Evolutionary conservation across 1,139 yeast genomes (phyloP).

Genomic region (Yamadazyma jaroonii): DNA sequence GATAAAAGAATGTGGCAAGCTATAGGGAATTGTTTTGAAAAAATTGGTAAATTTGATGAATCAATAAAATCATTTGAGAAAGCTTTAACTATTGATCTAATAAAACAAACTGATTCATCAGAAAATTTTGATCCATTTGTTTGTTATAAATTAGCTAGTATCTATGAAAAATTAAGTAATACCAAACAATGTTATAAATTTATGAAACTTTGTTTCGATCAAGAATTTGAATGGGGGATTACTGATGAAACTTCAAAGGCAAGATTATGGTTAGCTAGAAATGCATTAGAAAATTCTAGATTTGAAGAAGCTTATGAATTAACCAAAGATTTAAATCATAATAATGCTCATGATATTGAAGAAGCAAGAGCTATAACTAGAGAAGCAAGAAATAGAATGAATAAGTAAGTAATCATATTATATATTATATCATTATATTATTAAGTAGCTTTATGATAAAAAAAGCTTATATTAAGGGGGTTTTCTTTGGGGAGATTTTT

Average conservation of each 20-base stretch:
- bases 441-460: no score
- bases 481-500: no score
- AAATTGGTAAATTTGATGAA: conserved; percentile 64
- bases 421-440: conserved; percentile 3
- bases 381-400: conserved; percentile 56
- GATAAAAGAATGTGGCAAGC: conserved; percentile 98
- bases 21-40: conserved; percentile 84
- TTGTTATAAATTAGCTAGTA: conserved; percentile 63
- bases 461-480: no score
- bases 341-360: conserved; percentile 81
- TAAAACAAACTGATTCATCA: conserved; percentile 9
- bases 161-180: conserved; percentile 60
- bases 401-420: conserved; percentile 6
- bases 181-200: conserved; percentile 53
- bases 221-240: conserved; percentile 63
- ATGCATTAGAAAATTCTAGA: conserved; percentile 54
- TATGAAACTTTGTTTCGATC: conserved; percentile 73
- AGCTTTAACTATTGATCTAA: conserved; percentile 49
- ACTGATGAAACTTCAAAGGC: conserved; percentile 82
- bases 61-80: conserved; percentile 61
- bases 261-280: conserved; percentile 80
- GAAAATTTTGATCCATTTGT: conserved; percentile 45
- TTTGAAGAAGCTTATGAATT: conserved; percentile 71
- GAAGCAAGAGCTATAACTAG: conserved; percentile 85
- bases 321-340: conserved; percentile 72